Conservation (phyloP, 495 filamentous ascomycete species). For the Aspergillus wentii region DNA sequence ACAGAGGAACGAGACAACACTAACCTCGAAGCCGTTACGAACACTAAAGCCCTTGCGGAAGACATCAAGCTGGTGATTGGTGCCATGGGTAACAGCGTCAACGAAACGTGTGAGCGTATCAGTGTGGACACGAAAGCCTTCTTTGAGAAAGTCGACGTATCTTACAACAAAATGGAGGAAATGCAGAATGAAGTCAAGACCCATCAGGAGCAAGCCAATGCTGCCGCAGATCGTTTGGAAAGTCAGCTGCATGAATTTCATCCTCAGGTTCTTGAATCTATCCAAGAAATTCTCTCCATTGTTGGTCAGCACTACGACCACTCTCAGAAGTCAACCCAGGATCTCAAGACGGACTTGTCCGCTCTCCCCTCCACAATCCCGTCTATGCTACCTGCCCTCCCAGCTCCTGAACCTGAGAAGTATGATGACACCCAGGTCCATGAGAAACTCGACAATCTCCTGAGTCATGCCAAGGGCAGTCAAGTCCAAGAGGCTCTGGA, state of each 20-base stretch:
- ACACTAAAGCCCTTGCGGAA: conserved; percentile 73
- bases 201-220: conserved; percentile 72
- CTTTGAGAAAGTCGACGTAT: conserved; percentile 70
- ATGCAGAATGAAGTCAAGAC: conserved; percentile 65
- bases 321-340: conserved; percentile 46
- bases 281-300: conserved; percentile 76
- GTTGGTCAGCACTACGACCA: conserved; percentile 78
- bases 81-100: conserved; percentile 74
- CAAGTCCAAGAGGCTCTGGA: conserved; percentile 78
- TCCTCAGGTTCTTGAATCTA: conserved; percentile 74
- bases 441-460: conserved; percentile 79
- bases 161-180: conserved; percentile 71
- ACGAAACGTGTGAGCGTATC: conserved; percentile 79
- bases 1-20: conserved; percentile 60
- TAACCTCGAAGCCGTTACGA: conserved; percentile 63
- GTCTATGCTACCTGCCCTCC: conserved; percentile 40
- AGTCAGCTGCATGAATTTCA: conserved; percentile 72
- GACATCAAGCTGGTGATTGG: conserved; percentile 81
- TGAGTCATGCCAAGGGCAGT: conserved; percentile 51
- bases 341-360: conserved; percentile 47
- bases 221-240: conserved; percentile 72
- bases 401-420: conserved; percentile 41
- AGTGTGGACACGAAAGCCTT: conserved; percentile 79
- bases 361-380: conserved; percentile 48
- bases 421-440: conserved; percentile 72